Conservation (phyloP, 2,329 filamentous ascomycete species). For the Diaporthe citri region DNA sequence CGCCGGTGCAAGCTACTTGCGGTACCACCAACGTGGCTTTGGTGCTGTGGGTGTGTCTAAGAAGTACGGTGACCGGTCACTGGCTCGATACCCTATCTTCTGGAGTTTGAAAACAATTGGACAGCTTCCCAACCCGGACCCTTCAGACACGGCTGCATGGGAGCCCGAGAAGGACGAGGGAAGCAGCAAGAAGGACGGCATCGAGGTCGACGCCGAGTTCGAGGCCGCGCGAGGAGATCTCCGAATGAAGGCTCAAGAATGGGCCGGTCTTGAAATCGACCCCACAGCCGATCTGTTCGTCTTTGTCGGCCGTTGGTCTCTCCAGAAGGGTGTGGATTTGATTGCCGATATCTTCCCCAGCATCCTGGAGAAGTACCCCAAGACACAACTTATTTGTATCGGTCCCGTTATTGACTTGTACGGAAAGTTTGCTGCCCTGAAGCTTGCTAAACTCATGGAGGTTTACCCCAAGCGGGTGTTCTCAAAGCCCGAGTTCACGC, state of each 20-base stretch:
- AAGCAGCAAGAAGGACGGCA: constrained; percentile 59
- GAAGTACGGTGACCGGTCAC: constrained; percentile 76
- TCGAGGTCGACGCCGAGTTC: constrained; percentile 66
- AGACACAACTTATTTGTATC: constrained; percentile 71
- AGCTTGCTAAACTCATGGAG: constrained; percentile 73
- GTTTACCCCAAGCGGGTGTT: constrained; percentile 75
- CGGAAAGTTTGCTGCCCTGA: constrained; percentile 75
- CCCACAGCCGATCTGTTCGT: constrained; percentile 75
- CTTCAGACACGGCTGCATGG: constrained; percentile 72
- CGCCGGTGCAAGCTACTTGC: constrained; percentile 71
- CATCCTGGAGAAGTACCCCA: constrained; percentile 68
- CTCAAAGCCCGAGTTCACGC: constrained; percentile 76
- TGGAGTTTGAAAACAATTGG: constrained; percentile 75
- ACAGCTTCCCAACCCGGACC: constrained; percentile 74
- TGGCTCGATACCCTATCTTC: constrained; percentile 76
- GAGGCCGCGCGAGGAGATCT: constrained; percentile 67
- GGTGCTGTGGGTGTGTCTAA: constrained; percentile 75
- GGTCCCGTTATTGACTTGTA: constrained; percentile 76
- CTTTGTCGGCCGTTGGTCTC: constrained; percentile 78
- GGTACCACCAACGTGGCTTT: constrained; percentile 74
- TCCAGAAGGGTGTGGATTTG: constrained; percentile 77
- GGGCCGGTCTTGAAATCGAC: constrained; percentile 74
- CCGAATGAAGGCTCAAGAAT: constrained; percentile 74
- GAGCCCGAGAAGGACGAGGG: constrained; percentile 60
- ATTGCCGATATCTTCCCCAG: constrained; percentile 75